Base-by-base conservation (phyloP, 768 basidiomycete species). In the Mycena vulgaris region DNA sequence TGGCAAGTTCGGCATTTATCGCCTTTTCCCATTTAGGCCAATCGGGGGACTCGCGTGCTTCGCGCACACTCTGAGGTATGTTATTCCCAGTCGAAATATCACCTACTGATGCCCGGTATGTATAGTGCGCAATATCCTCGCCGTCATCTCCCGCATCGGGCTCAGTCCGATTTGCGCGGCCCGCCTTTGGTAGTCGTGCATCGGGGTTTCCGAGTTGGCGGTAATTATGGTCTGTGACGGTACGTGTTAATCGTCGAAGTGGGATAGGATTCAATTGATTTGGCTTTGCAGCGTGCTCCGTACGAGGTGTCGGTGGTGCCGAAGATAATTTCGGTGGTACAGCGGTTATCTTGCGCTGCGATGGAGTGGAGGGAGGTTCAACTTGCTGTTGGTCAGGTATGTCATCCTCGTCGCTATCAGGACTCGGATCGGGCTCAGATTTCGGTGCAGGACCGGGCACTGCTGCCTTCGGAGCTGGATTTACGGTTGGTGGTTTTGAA, bases 161-260 rank as follows among this genome's bases (percentile, higher is more conserved):
- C n/a, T 55, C 35, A n/a, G 53, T 31, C 14, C 53, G n/a, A n/a
- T n/a, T 4, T 16, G 30, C 31, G 31, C 13, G n/a, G n/a, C n/a
- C n/a, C n/a, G n/a, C n/a, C 56, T 9, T 37, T 27, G n/a, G 16
- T 25, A 3, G 5, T 42, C 56, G 56, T 27, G 56, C 56, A 42
- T 58, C 27, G 3, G 56, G 56, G 27, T 58, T 58, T 6, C 39
- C 56, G 19, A 58, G 56, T 8, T 5, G 40, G 8, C 23, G 27
- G 19, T 58, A 58, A 42, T 58, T 58, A 3, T 10, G 3, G 42
- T 58, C 53, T 2, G 30, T 33, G 33, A 58, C 56, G 39, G 56
- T 58, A 42, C 56, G 56, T 39, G 56, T 58, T 23, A 58, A 28
- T 42, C 42, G 40, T 5, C 56, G 56, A 23, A 58, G 5, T 25